Conservation (phyloP, 371 early-diverging fungal species). For the Mortierella sp. region DNA sequence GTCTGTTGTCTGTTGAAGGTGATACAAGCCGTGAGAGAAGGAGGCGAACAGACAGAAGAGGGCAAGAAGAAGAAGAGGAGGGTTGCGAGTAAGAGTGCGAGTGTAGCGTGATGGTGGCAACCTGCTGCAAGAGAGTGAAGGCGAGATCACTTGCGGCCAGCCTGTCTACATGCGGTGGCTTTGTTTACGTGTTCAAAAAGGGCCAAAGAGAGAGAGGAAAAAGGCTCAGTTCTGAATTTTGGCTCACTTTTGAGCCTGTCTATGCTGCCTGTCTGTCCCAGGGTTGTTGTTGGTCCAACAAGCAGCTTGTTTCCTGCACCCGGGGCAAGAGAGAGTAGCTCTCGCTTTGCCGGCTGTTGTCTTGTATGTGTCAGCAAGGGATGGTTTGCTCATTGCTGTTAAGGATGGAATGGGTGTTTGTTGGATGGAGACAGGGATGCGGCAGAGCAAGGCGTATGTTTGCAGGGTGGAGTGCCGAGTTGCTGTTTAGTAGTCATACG, state of each 20-base stretch:
- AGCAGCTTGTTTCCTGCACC: background rate
- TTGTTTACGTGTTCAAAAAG: background rate
- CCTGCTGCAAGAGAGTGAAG: background rate
- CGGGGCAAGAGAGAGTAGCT: background rate
- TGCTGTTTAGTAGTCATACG: background rate
- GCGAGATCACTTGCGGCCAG: background rate
- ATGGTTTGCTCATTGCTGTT: background rate
- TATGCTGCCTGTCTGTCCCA: background rate
- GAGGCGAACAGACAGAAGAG: background rate
- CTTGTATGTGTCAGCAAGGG: background rate
- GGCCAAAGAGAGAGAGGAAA: background rate
- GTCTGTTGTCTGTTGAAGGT: background rate
- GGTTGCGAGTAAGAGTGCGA: background rate
- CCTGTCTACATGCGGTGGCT: background rate
- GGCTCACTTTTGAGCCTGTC: background rate
- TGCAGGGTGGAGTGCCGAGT: background rate
- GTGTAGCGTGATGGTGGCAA: constrained; percentile 2
- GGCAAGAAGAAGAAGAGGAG: background rate
- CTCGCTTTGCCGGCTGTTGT: background rate
- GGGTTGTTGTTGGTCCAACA: background rate
- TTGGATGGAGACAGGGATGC: too few species aligned
- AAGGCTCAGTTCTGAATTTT: background rate
- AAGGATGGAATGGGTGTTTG: background rate
- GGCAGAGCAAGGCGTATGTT: background rate
- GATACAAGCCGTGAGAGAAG: background rate